These are phyloP conservation scores for Aleurites moluccanus DNA, from an alignment of 441 rosid species.

Conservation along the genomic window DNA sequence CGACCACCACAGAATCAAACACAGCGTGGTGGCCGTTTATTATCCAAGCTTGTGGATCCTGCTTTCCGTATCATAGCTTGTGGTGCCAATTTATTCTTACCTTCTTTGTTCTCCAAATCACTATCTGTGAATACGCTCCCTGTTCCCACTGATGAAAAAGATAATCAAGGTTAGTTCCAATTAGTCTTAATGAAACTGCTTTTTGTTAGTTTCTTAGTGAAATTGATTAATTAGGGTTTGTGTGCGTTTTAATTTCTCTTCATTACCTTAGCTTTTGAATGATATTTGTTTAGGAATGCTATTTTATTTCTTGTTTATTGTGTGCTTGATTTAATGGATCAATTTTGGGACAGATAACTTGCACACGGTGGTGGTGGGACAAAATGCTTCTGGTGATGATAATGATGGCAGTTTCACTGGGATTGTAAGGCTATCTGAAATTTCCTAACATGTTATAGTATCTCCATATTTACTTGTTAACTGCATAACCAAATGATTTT, in stretches of 20 bases:
- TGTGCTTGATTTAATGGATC: background rate
- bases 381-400: constrained; percentile 1
- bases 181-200: no score
- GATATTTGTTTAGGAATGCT: background rate
- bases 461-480: background rate
- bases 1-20: constrained; percentile 52
- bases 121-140: constrained; percentile 37
- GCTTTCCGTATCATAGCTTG: constrained; percentile 36
- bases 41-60: constrained; percentile 75
- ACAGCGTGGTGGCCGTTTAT: constrained; percentile 51
- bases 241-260: background rate
- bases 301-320: background rate
- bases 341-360: background rate
- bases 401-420: constrained; percentile 12
- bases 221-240: constrained; percentile 15
- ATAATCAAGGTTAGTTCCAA: constrained; percentile 41
- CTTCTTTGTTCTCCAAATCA: constrained; percentile 57
- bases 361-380: background rate
- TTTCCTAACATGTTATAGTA: background rate
- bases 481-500: background rate
- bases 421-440: constrained; percentile 13
- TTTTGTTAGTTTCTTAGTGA: background rate
- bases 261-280: background rate
- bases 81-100: constrained; percentile 38
- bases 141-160: constrained; percentile 18